These are phyloP conservation scores for Botryotinia globosa DNA, from an alignment of 2,329 filamentous ascomycete genomes.

Conservation along the genomic window DNA sequence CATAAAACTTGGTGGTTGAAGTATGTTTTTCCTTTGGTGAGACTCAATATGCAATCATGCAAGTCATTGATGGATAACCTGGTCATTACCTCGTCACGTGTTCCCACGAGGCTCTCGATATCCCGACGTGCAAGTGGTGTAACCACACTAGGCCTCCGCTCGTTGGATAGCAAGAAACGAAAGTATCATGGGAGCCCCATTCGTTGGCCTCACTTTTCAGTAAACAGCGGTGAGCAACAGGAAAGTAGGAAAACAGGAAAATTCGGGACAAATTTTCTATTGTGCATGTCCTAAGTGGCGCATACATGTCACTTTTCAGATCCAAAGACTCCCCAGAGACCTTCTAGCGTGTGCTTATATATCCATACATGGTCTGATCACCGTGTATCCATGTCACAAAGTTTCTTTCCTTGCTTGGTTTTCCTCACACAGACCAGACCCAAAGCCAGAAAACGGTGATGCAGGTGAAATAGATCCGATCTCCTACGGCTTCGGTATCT, in stretches of 20 bases:
- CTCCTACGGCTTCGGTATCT: conserved; percentile 15
- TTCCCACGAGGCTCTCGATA: not conserved
- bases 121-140: conserved; percentile 22
- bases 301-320: conserved; percentile 27
- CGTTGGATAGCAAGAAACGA: conserved; percentile 13
- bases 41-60: conserved; percentile 12
- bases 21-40: not conserved
- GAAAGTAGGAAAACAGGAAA: conserved; percentile 11
- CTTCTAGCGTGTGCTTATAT: conserved; percentile 1
- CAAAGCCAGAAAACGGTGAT: conserved; percentile 25
- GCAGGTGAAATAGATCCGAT: conserved; percentile 28
- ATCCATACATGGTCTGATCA: conserved; percentile 10
- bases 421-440: conserved; percentile 15
- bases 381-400: conserved; percentile 5
- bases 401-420: conserved; percentile 17
- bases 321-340: not conserved
- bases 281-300: conserved; percentile 22
- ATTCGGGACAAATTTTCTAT: not conserved
- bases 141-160: conserved; percentile 24
- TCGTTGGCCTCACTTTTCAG: conserved; percentile 9
- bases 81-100: conserved; percentile 6
- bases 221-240: conserved; percentile 34
- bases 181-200: not conserved
- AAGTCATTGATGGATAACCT: conserved; percentile 17
- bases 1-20: not conserved